Conservation (phyloP, 2,329 filamentous ascomycete genomes). For the Fusarium illudens region DNA sequence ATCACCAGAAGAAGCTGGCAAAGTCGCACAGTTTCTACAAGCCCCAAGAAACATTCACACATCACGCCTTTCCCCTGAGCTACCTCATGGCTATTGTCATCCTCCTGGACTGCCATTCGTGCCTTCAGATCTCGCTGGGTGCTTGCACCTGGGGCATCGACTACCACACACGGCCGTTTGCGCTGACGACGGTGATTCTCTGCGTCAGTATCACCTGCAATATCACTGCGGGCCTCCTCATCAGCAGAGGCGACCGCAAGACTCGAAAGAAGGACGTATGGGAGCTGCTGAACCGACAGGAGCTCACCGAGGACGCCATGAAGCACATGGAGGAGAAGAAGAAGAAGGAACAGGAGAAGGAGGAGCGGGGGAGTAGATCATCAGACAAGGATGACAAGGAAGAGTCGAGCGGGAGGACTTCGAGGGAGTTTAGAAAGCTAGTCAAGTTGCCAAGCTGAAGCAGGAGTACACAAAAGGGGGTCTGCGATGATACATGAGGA, state of each 20-base stretch:
- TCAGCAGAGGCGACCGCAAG: slow-evolving; percentile 76
- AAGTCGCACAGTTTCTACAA: slow-evolving; percentile 91
- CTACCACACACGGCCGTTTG: slow-evolving; percentile 73
- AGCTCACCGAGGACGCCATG: slow-evolving; percentile 70
- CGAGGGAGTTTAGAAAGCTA: slow-evolving; percentile 22
- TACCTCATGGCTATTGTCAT: slow-evolving; percentile 81
- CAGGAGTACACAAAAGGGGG: not conserved
- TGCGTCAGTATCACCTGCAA: slow-evolving; percentile 82
- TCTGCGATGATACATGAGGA: not conserved
- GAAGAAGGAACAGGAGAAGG: slow-evolving; percentile 38
- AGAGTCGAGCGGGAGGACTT: slow-evolving; percentile 20
- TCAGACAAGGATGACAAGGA: slow-evolving; percentile 24
- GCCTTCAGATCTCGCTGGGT: slow-evolving; percentile 82
- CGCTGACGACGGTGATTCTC: slow-evolving; percentile 82
- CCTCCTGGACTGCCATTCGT: slow-evolving; percentile 79
- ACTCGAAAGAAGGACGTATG: slow-evolving; percentile 88
- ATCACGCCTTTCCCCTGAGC: slow-evolving; percentile 78
- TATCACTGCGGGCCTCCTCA: slow-evolving; percentile 77
- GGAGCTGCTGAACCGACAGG: slow-evolving; percentile 78
- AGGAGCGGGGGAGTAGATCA: slow-evolving; percentile 1
- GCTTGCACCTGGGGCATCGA: slow-evolving; percentile 81
- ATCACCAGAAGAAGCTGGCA: slow-evolving; percentile 82
- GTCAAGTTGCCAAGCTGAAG: slow-evolving; percentile 12
- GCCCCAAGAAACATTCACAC: slow-evolving; percentile 84
- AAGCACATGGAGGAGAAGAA: slow-evolving; percentile 58